These are phyloP conservation scores for Acarospora socialis DNA, from an alignment of 2,329 filamentous ascomycete species.

Conservation along the genomic window DNA sequence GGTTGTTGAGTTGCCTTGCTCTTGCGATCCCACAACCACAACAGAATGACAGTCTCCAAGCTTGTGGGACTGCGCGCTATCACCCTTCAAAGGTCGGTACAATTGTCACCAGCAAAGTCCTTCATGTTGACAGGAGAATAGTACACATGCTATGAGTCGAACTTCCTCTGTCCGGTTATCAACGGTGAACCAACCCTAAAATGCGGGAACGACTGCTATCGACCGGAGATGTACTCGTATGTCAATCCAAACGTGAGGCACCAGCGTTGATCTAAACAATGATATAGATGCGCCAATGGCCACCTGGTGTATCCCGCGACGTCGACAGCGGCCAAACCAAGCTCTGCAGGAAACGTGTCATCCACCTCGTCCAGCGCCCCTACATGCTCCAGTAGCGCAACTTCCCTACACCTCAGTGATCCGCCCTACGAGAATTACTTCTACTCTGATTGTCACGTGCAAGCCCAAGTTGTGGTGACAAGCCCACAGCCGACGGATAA, in stretches of 20 bases:
- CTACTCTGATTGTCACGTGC: constrained; percentile 48
- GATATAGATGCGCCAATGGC: no score
- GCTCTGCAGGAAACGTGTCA: constrained; percentile 13
- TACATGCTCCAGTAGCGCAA: constrained; percentile 18
- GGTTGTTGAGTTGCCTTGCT: no score
- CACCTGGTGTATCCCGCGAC: constrained; percentile 18
- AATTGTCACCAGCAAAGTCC: no score
- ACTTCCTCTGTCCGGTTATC: constrained; percentile 25
- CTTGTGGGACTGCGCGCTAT: no score
- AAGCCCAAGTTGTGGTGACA: constrained; percentile 46
- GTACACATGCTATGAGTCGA: constrained; percentile 26
- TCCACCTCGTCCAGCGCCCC: constrained; percentile 10
- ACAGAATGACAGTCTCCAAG: no score
- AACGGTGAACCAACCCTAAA: constrained; percentile 20
- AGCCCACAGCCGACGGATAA: constrained; percentile 41
- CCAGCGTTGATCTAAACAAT: constrained; percentile 9
- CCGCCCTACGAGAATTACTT: constrained; percentile 51
- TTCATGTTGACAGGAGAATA: no score
- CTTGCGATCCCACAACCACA: no score
- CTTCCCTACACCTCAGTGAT: constrained; percentile 36
- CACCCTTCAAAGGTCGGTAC: no score
- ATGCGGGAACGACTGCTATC: constrained; percentile 25
- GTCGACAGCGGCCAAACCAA: constrained; percentile 9
- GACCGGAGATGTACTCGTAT: constrained; percentile 20
- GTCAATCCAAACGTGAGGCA: not conserved